Percentiles rank a stretch among this genome's conserved stretches.
Conservation (phyloP, 805 yeast genomes). For the Myxozyma sirexii region DNA sequence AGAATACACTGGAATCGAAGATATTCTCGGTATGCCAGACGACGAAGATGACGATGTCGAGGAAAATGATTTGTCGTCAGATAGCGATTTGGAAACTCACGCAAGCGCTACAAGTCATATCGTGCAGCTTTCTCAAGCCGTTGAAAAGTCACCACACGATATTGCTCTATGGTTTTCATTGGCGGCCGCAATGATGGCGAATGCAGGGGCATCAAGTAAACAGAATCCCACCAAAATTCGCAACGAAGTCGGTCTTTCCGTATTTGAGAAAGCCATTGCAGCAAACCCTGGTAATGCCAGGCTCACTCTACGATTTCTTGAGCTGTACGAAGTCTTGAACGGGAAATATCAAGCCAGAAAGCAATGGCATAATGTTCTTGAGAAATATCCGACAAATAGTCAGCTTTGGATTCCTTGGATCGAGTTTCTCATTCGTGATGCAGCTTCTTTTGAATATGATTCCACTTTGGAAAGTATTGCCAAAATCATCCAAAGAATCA, state of each 20-base stretch:
- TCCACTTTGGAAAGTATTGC: background rate
- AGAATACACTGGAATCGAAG: background rate
- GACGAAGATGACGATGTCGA: background rate
- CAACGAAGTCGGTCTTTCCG: slow-evolving; percentile 24
- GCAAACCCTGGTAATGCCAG: slow-evolving; percentile 16
- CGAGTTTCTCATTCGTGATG: slow-evolving; percentile 23
- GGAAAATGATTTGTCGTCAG: slow-evolving; percentile 1
- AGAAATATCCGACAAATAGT: slow-evolving; percentile 11
- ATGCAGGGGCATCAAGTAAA: background rate
- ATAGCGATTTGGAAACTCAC: slow-evolving; percentile 4
- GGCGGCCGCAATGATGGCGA: slow-evolving; percentile 17
- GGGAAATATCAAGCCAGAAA: slow-evolving; percentile 28
- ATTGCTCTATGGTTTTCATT: slow-evolving; percentile 14
- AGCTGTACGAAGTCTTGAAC: slow-evolving; percentile 12
- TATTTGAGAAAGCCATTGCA: slow-evolving; percentile 19
- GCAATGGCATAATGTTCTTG: slow-evolving; percentile 8
- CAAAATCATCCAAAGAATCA: background rate
- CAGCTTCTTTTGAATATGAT: slow-evolving; percentile 21
- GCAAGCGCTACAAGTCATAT: background rate
- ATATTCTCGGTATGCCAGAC: background rate
- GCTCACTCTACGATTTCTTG: slow-evolving; percentile 12
- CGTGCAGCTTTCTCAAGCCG: slow-evolving; percentile 12
- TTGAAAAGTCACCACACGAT: slow-evolving; percentile 14
- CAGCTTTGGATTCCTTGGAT: slow-evolving; percentile 21
- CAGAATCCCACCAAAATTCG: background rate